Percentiles rank a stretch among this genome's conserved stretches.
phyloP scores from a whole-genome alignment of 345 rosid species.

The Heritiera littoralis region DNA sequence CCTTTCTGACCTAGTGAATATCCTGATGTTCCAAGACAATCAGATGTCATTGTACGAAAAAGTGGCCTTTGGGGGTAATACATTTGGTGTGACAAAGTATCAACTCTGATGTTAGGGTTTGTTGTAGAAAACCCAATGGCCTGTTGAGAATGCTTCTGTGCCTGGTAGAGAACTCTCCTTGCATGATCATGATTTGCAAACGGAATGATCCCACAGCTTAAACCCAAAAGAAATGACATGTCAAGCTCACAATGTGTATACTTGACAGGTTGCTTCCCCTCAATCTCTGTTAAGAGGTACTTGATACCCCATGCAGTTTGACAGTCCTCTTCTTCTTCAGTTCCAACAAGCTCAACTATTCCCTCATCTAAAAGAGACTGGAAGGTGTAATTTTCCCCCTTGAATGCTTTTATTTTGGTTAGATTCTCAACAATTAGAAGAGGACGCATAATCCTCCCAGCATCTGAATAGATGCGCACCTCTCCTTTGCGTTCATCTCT shows the following conservation, averaged over 20 bases:
- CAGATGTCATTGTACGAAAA: slow-evolving; percentile 72
- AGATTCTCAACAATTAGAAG: slow-evolving; percentile 78
- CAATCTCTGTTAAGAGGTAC: slow-evolving; percentile 46
- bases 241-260: slow-evolving; percentile 86
- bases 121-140: slow-evolving; percentile 90
- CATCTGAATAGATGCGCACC: slow-evolving; percentile 77
- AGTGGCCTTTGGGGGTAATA: slow-evolving; percentile 89
- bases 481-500: slow-evolving; percentile 64
- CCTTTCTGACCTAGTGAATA: slow-evolving; percentile 24
- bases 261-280: slow-evolving; percentile 35
- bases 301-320: slow-evolving; percentile 66
- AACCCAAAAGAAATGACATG: slow-evolving; percentile 74
- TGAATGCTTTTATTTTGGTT: slow-evolving; percentile 44
- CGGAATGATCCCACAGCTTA: slow-evolving; percentile 86
- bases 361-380: slow-evolving; percentile 65
- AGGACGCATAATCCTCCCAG: slow-evolving; percentile 91
- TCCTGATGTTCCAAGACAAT: slow-evolving; percentile 62
- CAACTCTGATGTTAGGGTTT: slow-evolving; percentile 79
- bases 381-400: slow-evolving; percentile 51
- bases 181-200: slow-evolving; percentile 93
- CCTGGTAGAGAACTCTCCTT: slow-evolving; percentile 81
- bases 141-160: slow-evolving; percentile 89
- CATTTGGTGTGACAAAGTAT: slow-evolving; percentile 73
- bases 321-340: slow-evolving; percentile 94
- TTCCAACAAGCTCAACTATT: slow-evolving; percentile 72